A percentile compares a stretch with the other conserved stretches of the same genome.
Conservation (phyloP, 768 basidiomycete genomes). For the Cyclocybe cylindracea region DNA sequence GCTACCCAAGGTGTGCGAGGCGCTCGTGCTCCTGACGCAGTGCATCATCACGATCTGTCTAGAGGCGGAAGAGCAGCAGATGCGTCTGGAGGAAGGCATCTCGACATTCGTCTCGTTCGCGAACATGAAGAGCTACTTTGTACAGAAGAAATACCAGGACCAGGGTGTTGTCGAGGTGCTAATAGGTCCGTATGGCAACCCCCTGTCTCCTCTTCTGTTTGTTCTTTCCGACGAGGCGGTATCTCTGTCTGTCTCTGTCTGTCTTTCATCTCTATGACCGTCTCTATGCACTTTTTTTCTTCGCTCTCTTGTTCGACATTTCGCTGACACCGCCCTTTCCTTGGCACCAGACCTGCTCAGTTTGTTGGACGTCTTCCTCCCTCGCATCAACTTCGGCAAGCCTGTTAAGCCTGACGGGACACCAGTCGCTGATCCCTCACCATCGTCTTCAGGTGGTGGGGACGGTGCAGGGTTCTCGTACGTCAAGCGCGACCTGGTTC, state of each 20-base stretch:
- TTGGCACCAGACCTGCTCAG: slow-evolving; percentile 61
- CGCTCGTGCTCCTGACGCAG: slow-evolving; percentile 75
- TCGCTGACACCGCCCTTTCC: slow-evolving; percentile 7
- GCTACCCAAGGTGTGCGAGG: slow-evolving; percentile 80
- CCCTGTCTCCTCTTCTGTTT: too few relatives aligned
- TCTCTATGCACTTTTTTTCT: neutral
- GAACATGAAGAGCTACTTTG: slow-evolving; percentile 43
- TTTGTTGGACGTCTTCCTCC: slow-evolving; percentile 79
- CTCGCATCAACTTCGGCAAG: slow-evolving; percentile 81
- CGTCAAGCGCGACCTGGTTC: slow-evolving; percentile 88
- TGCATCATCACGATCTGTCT: slow-evolving; percentile 69
- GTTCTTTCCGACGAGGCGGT: too few relatives aligned
- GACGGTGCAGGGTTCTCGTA: slow-evolving; percentile 72
- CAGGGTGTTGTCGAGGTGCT: slow-evolving; percentile 54
- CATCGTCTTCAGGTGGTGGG: slow-evolving; percentile 25
- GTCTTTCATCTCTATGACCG: too few relatives aligned
- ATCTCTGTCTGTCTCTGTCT: too few relatives aligned
- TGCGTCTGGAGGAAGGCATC: slow-evolving; percentile 15
- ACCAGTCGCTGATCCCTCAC: slow-evolving; percentile 15
- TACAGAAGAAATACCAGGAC: slow-evolving; percentile 40
- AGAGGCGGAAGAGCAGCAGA: slow-evolving; percentile 42
- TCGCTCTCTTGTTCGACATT: slow-evolving; percentile 6
- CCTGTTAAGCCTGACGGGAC: slow-evolving; percentile 38
- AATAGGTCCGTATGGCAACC: slow-evolving; percentile 48
- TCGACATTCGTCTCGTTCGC: slow-evolving; percentile 19